Evolutionary conservation across 208 protist species (phyloP), one percentile per base, ranked within the genome.

Genomic region (Wallacemonas sp.): DNA sequence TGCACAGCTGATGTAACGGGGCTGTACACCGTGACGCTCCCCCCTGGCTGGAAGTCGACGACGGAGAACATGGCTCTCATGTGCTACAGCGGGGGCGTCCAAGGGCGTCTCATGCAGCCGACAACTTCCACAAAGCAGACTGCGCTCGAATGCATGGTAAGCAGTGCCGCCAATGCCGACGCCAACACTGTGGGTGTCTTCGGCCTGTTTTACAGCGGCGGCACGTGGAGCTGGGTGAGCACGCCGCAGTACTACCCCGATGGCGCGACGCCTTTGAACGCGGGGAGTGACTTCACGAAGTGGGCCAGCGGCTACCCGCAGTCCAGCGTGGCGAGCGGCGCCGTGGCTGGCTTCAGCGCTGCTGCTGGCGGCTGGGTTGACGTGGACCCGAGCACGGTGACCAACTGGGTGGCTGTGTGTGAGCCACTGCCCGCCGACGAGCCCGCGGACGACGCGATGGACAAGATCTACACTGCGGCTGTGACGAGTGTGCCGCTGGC

Each of bases 271-370:
- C 48, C 27, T 11, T 8, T 56, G 24, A 26, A 5, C 14, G 19
- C 17, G 11, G 19, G 19, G 19, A 21, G 19, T 33, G 44, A 19
- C 2, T 29, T n/a, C 23, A 64, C 41, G 4, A 48, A 32, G 14
- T 36, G 32, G 39, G 39, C 39, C 14, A 9, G 1, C 46, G 24
- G 32, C 0, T 58, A 47, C 29, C n/a, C 34, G 12, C 26, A 2
- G n/a, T 0, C 43, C 33, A 21, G 43, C 29, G 46, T 67, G 32
- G 43, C 43, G 17, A 19, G 16, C 21, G 36, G 44, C 47, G n/a
- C 16, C 8, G 60, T 61, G 43, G 60, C 47, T 33, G 68, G 68
- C 16, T 73, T 57, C 68, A 66, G 60, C 60, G 60, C 41, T 9
- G 24, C 11, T 2, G 2, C 1, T 23, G 68, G 60, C 48, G 21